Percentiles rank a stretch among this genome's conserved stretches.
Conservation (phyloP, 2,329 filamentous ascomycete genomes). For the Fusarium algeriense region DNA sequence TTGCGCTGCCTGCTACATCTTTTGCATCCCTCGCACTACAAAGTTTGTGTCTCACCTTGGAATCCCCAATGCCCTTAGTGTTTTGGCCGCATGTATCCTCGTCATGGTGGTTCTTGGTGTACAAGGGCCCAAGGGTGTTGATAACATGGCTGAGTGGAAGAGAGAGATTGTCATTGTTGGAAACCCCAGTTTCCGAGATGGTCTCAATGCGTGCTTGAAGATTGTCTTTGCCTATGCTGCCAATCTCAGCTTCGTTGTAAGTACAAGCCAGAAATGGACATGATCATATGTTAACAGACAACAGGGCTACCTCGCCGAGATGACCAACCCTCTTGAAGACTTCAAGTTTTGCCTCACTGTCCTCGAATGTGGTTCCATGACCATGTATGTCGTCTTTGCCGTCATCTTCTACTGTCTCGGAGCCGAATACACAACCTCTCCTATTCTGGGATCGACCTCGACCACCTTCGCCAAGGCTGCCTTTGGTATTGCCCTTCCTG, state of each 20-base stretch:
- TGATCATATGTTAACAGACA: neutral
- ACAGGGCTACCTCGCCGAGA: slow-evolving; percentile 42
- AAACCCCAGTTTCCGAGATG: slow-evolving; percentile 38
- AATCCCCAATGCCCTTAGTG: slow-evolving; percentile 35
- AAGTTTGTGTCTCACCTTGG: slow-evolving; percentile 33
- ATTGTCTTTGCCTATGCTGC: slow-evolving; percentile 47
- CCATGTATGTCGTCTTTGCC: slow-evolving; percentile 41
- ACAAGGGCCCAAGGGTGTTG: slow-evolving; percentile 4
- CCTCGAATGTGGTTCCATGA: slow-evolving; percentile 37
- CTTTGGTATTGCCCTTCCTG: slow-evolving; percentile 41
- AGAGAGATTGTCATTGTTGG: slow-evolving; percentile 40
- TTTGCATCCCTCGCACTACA: slow-evolving; percentile 29
- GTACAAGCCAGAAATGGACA: neutral
- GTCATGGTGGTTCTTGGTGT: slow-evolving; percentile 40
- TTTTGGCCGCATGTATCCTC: slow-evolving; percentile 26
- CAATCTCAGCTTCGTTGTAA: slow-evolving; percentile 43
- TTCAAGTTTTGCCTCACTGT: slow-evolving; percentile 40
- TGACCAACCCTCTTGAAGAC: slow-evolving; percentile 39
- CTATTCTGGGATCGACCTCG: slow-evolving; percentile 41
- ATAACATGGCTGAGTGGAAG: slow-evolving; percentile 32
- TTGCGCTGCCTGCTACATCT: slow-evolving; percentile 19
- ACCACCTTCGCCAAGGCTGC: slow-evolving; percentile 37
- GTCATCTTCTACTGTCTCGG: slow-evolving; percentile 43
- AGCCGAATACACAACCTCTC: slow-evolving; percentile 39
- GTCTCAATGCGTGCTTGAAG: slow-evolving; percentile 41